Evolutionary conservation across 192 early-diverging fungal genomes (phyloP), one percentile per base, ranked within the genome.

Genomic region (Rhizoclosmatium sp.): DNA sequence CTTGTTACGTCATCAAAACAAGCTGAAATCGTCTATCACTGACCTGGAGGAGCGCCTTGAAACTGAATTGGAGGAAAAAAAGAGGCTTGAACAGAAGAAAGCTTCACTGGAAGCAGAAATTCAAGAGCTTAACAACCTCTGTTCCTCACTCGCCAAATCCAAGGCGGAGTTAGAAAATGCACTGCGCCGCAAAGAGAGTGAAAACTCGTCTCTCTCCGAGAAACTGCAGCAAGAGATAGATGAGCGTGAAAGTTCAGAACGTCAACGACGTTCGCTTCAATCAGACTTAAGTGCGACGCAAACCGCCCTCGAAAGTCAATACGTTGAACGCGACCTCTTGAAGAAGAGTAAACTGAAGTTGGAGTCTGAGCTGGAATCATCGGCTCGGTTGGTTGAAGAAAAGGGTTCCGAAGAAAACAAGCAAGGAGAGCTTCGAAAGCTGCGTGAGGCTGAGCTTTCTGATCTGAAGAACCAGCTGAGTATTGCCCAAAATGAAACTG

Each of bases 371-470:
- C 74, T 90, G 10, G 85, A 83, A 47, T 72, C 77, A 19, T 59
- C 87, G 58, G 70, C 76, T 7, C 79, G 82, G 16, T 71, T 90
- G 9, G 79, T 88, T 51, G 82, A 90, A 75, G 83, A 87, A 51
- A 89, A 89, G 64, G 87, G 84, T 16, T 86, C 79, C 2, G 85
- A 90, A 71, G 85, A 86, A 77, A 85, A 74, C 71, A 88, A 89
- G 60, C 87, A 89, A 74, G 69, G 69, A 14, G 89, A 91, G 64
- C 59, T 91, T 21, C 82, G 87, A 16, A 68, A 81, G 46, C 73
- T 91, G 44, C 85, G 89, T 45, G 89, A 91, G 64, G 31, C 83
- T n/a, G 89, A 91, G 79, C 79, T 91, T 41, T 69, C 73, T 2
- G 85, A 87, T 72, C 60, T 87, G 39, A 84, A 82, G 47, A 70